Base-by-base conservation (phyloP, 805 yeast species). In the Candida silvicultrix region DNA sequence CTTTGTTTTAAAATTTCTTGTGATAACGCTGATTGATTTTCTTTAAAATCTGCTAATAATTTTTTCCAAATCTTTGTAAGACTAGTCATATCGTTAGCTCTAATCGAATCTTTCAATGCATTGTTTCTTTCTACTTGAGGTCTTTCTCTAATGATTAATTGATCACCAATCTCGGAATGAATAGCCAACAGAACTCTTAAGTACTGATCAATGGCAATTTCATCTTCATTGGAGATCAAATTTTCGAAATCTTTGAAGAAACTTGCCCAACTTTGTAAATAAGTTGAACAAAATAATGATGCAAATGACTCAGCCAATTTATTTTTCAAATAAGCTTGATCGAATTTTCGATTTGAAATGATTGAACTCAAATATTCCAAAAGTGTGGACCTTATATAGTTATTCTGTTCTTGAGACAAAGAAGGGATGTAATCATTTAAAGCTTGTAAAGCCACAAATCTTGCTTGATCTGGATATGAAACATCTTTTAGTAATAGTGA, bases 131-230 rank as follows among this genome's bases (percentile, higher is more conserved):
- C 82, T 40, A 77, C 77, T 15, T 74, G 64, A 21, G 77, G 77
- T 53, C 79, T 79, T 11, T 84, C 78, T 56, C 95, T 78, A 29
- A 81, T 67, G 52, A 89, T 85, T 53, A 90, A 75, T 60, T 86
- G 94, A 63, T 94, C 99, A 31, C 96, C 99, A 54, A 94, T 89
- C 65, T 90, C 97, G 25, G 83, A 82, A 63, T 94, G 97, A 49
- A 94, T 80, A 28, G 85, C 78, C 38, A 81, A 64, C 48, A 89
- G 68, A 8, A 89, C 76, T 58, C 97, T 77, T 35, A 84, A 65
- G 63, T 85, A 89, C 63, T 86, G 78, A 59, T 90, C 97, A 61
- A 53, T 57, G 0, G 59, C 62, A 12, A 59, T 45, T 32, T 55
- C 59, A 34, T 70, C 55, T 34, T 51, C 56, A 39, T 57, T 56